phyloP scores from a whole-genome alignment of 73 alveolate species.

The Diophrys appendiculata region DNA sequence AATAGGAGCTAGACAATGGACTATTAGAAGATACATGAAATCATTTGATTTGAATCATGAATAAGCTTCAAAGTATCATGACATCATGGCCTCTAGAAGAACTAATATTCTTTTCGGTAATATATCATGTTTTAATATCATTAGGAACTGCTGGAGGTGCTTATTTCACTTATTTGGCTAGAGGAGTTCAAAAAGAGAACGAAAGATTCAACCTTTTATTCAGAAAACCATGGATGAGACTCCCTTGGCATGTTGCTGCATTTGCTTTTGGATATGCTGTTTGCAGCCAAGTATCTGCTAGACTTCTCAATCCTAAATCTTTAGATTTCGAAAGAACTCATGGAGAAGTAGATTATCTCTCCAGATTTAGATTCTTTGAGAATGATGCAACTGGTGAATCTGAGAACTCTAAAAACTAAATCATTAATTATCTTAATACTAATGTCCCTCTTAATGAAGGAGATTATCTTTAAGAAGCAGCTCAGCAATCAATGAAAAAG shows the following conservation, averaged over 20 bases:
- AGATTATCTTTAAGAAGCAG: background rate
- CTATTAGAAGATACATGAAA: background rate
- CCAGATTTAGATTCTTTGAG: constrained; percentile 53
- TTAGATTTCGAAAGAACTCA: constrained; percentile 16
- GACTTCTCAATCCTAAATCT: constrained; percentile 21
- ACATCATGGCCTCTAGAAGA: background rate
- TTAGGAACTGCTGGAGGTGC: constrained; percentile 39
- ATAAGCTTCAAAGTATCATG: background rate
- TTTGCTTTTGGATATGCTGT: constrained; percentile 33
- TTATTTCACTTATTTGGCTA: constrained; percentile 9
- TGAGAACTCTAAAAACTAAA: background rate
- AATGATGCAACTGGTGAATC: background rate
- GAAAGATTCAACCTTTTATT: constrained; percentile 39
- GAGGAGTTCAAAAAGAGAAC: constrained; percentile 28
- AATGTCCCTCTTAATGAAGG: background rate
- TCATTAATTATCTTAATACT: background rate
- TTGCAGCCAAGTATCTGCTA: constrained; percentile 41
- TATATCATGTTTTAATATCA: background rate
- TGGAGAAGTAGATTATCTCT: constrained; percentile 35
- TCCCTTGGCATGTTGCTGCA: constrained; percentile 26
- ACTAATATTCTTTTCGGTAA: background rate
- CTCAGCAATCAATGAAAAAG: background rate
- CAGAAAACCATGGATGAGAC: constrained; percentile 53
- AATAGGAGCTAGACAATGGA: background rate
- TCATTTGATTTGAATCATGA: background rate